Conservation (phyloP, 164 flowering plant genomes). For the Annona cherimola region DNA sequence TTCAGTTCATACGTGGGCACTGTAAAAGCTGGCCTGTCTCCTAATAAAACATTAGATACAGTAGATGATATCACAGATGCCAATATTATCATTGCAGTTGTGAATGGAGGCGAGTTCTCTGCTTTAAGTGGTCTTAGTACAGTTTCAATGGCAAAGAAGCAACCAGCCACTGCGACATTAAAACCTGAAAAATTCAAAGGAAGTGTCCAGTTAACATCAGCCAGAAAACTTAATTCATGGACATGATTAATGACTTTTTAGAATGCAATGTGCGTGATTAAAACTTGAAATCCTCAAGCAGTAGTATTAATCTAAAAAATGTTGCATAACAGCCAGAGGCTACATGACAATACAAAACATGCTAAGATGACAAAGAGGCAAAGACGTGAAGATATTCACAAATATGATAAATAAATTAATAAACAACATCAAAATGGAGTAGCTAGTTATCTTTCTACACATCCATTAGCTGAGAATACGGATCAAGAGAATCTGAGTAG, state of each 20-base stretch:
- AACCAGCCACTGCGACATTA: slow-evolving; percentile 98
- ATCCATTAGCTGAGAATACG: too few relatives aligned
- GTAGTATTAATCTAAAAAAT: too few relatives aligned
- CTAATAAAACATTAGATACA: slow-evolving; percentile 83
- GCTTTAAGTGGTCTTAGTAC: slow-evolving; percentile 96
- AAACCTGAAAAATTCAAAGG: slow-evolving; percentile 57
- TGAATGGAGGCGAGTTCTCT: slow-evolving; percentile 97
- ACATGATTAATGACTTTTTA: background rate
- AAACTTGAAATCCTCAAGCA: too few relatives aligned
- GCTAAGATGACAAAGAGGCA: too few relatives aligned
- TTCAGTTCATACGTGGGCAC: slow-evolving; percentile 96
- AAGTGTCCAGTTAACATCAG: background rate
- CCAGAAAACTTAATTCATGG: background rate
- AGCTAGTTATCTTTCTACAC: too few relatives aligned
- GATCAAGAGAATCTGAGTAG: too few relatives aligned
- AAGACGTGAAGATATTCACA: too few relatives aligned
- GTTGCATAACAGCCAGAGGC: too few relatives aligned
- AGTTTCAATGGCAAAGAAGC: slow-evolving; percentile 97
- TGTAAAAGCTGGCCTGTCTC: slow-evolving; percentile 92
- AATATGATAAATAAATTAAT: too few relatives aligned
- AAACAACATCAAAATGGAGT: too few relatives aligned
- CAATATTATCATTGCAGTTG: slow-evolving; percentile 96
- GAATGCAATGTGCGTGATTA: too few relatives aligned
- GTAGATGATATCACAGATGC: slow-evolving; percentile 98
- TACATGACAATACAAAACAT: too few relatives aligned